phyloP scores from a whole-genome alignment of 371 early-diverging fungal genomes.

The Synchytrium microbalum region DNA sequence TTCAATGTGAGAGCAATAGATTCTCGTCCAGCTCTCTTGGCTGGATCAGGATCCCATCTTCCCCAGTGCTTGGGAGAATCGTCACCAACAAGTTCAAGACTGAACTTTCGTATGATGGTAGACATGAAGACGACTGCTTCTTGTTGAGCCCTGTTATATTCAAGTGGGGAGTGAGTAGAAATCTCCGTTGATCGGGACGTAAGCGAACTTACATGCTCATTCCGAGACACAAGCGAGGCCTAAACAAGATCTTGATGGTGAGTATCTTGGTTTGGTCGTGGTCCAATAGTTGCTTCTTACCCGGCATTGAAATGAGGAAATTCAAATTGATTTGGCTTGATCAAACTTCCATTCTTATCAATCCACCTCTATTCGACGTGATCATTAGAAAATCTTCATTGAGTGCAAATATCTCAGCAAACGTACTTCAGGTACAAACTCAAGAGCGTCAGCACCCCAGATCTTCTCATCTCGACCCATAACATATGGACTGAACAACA shows the following conservation, averaged over 20 bases:
- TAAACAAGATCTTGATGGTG: too few species aligned
- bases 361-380: constrained; percentile 38
- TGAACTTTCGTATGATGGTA: not conserved
- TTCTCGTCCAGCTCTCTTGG: not conserved
- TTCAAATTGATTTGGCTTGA: not conserved
- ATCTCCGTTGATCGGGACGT: not conserved
- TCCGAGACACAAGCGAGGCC: not conserved
- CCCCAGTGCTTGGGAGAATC: not conserved
- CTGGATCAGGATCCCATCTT: not conserved
- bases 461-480: constrained; percentile 39
- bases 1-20: too few species aligned
- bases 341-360: not conserved
- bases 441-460: constrained; percentile 51
- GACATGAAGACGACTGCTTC: not conserved
- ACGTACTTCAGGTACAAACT: constrained; percentile 50
- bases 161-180: not conserved
- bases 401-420: constrained; percentile 11
- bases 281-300: too few species aligned
- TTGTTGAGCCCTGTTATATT: constrained; percentile 16
- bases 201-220: constrained; percentile 3
- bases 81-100: not conserved
- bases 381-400: constrained; percentile 37
- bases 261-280: too few species aligned
- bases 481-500: constrained; percentile 36
- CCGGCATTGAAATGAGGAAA: too few species aligned